phyloP scores from a whole-genome alignment of 352 stramenopile species.

The Globisporangium cystogenes region DNA sequence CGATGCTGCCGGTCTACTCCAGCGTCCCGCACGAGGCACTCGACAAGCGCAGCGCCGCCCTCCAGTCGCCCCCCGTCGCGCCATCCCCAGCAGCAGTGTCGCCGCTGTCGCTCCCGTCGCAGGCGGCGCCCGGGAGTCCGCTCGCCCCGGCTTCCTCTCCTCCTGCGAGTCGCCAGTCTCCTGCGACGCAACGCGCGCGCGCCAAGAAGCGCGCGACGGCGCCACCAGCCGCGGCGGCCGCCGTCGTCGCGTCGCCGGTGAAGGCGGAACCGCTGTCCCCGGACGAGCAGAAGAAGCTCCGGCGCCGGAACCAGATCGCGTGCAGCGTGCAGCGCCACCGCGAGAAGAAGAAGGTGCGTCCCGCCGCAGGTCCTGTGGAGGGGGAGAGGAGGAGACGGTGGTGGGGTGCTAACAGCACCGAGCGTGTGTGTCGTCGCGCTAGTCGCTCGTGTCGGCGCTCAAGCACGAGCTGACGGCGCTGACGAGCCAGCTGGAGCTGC shows the following conservation, averaged over 20 bases:
- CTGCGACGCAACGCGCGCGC: neutral
- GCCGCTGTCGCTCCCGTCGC: too few relatives aligned
- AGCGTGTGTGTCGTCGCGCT: neutral
- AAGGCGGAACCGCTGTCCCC: conserved; percentile 23
- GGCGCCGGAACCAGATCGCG: conserved; percentile 52
- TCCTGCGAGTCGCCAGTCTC: too few relatives aligned
- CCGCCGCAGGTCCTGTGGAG: too few relatives aligned
- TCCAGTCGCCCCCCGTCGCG: neutral
- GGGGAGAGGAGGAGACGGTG: too few relatives aligned
- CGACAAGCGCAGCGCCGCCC: neutral
- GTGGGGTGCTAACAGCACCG: too few relatives aligned
- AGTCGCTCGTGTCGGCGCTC: conserved; percentile 34
- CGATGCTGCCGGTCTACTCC: neutral
- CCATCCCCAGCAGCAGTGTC: neutral
- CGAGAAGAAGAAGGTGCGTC: conserved; percentile 51
- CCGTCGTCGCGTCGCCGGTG: neutral
- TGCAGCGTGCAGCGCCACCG: conserved; percentile 59
- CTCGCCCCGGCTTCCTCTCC: too few relatives aligned
- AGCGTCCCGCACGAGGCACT: too few relatives aligned
- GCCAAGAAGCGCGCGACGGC: neutral
- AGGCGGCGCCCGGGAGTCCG: too few relatives aligned
- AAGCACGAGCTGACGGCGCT: conserved; percentile 39
- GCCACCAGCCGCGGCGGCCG: neutral
- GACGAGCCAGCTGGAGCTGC: conserved; percentile 27
- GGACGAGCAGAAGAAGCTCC: conserved; percentile 57